Evolutionary conservation across 495 filamentous ascomycete species (phyloP), one percentile per base, ranked within the genome.

Genomic region (Penicillium verhagenii): DNA sequence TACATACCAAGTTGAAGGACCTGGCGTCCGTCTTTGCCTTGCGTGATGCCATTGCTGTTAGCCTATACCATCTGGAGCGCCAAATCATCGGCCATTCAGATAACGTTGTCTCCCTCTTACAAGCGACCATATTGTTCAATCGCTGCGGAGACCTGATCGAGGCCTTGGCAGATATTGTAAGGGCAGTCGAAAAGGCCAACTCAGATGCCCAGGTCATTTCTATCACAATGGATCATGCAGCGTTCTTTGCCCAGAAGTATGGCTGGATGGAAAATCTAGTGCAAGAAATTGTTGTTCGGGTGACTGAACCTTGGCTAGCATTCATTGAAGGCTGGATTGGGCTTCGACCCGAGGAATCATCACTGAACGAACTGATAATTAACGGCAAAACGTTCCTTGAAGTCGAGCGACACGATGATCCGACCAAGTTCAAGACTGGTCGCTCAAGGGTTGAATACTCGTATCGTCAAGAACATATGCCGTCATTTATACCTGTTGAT

Each of bases 271-370:
- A 81, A 31, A 76, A 78, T 19, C 71, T 87, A n/a, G 69, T 90
- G 37, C 74, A 85, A 24, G 82, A 89, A 56, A 76, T 96, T 1
- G 65, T 96, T 8, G 71, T 76, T 8, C 79, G 82, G 14, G 81
- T 88, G 0, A 83, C 83, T 9, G 58, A 54, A 11, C 75, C 93
- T 2, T 96, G 89, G 86, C 76, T 89, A 33, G 79, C 84, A 16
- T 82, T 86, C 46, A 72, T 89, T 2, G 83, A 88, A 40, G 81
- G 84, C 48, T 96, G 91, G 90, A 79, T 92, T 52, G 92, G 92
- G 0, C 74, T 94, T 9, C 81, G 74, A 49, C 66, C 74, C 7
- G 85, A 86, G 50, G 70, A 74, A 14, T 75, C 79, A 6, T 60
- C 80, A 4, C 70, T 71, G 11, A 60, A 50, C 33, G 69, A 76